phyloP scores from a whole-genome alignment of 148 eudicot species.

The Cornus controversa region DNA sequence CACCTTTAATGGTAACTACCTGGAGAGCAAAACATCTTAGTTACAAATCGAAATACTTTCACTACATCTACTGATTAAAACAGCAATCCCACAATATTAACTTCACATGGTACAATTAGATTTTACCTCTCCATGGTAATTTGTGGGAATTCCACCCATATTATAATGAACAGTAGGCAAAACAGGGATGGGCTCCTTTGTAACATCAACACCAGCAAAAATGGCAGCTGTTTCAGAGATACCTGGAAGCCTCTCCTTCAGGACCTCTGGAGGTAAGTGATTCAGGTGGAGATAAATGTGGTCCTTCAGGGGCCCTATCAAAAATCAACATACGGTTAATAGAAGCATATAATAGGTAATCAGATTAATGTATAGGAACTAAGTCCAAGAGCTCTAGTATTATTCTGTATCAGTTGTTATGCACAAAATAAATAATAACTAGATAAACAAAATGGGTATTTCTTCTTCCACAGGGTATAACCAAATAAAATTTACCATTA shows the following conservation, averaged over 20 bases:
- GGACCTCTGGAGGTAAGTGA: constrained; percentile 98
- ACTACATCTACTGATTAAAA: neutral
- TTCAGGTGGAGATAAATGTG: constrained; percentile 96
- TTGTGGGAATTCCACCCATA: constrained; percentile 99
- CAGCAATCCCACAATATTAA: neutral
- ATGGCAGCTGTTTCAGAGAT: constrained; percentile 99
- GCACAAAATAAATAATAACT: neutral
- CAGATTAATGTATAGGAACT: neutral
- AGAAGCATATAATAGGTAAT: neutral
- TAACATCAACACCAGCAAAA: constrained; percentile 99
- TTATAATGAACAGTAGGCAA: constrained; percentile 98
- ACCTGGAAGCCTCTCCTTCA: constrained; percentile 99
- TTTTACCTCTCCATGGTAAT: constrained; percentile 91
- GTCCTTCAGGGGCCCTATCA: constrained; percentile 86
- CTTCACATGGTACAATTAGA: neutral
- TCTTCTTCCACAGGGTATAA: neutral
- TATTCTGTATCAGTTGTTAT: neutral
- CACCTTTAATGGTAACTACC: constrained; percentile 85
- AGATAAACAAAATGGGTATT: neutral
- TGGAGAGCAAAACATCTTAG: constrained; percentile 20
- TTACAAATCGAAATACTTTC: neutral
- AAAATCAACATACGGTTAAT: constrained; percentile 11
- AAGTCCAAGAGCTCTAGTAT: constrained; percentile 3
- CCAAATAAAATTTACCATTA: neutral
- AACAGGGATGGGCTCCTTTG: constrained; percentile 98